Percentiles rank a stretch among this genome's conserved stretches.
Evolutionary conservation across 345 rosid species (phyloP).

Genomic region (Eucalyptus cladocalyx): DNA sequence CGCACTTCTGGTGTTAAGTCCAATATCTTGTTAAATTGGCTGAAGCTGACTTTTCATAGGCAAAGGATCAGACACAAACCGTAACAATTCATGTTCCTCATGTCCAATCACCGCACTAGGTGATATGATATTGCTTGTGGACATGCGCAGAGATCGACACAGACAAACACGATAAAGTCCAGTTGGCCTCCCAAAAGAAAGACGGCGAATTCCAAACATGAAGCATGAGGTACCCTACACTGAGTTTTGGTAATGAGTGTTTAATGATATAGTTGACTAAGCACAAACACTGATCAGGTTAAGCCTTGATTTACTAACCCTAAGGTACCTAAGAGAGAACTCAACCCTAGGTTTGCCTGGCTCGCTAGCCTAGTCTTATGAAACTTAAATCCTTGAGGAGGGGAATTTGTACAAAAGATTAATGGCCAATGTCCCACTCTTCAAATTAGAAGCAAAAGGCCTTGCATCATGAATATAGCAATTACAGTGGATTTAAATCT

Average conservation of each 20-base stretch:
- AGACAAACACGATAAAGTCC: background rate
- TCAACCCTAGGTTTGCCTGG: background rate
- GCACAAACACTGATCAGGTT: background rate
- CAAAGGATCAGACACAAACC: background rate
- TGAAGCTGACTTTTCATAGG: background rate
- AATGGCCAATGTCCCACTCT: background rate
- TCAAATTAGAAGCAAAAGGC: background rate
- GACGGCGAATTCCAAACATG: background rate
- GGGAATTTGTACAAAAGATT: background rate
- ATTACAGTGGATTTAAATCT: background rate
- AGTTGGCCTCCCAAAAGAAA: background rate
- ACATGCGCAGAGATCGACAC: background rate
- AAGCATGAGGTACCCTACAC: background rate
- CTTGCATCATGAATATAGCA: background rate
- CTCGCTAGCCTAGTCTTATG: background rate
- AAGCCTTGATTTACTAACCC: background rate
- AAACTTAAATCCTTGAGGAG: background rate
- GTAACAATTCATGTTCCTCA: background rate
- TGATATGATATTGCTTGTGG: background rate
- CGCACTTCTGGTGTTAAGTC: background rate
- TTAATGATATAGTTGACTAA: background rate
- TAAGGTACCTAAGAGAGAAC: background rate
- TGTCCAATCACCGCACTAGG: background rate
- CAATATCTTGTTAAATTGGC: background rate
- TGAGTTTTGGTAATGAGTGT: background rate